Conservation (phyloP, 73 alveolate species). For the Effrenium voratum region DNA sequence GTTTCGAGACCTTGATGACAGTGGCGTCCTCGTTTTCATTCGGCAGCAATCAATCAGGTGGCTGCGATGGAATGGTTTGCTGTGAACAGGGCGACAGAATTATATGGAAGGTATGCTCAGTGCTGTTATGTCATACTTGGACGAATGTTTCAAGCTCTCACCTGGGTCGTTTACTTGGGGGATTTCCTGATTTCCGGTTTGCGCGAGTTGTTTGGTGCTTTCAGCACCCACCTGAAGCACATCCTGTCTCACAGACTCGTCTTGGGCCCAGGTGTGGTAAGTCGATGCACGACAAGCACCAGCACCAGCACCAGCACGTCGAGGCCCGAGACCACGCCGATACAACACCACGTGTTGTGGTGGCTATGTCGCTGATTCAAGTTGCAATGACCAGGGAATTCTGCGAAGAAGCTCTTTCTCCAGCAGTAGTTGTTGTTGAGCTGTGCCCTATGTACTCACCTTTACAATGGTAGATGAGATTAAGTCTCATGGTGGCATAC, state of each 20-base stretch:
- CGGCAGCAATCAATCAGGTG: too few relatives aligned
- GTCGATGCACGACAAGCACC: constrained; percentile 4
- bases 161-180: neutral
- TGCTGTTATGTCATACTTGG: neutral
- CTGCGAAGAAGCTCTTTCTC: neutral
- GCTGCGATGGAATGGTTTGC: too few relatives aligned
- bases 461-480: too few relatives aligned
- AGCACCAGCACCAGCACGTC: neutral
- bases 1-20: too few relatives aligned
- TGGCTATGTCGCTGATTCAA: neutral
- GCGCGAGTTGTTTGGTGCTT: neutral
- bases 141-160: neutral
- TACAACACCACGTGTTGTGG: neutral
- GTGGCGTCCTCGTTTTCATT: too few relatives aligned
- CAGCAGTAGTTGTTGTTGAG: neutral
- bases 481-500: too few relatives aligned
- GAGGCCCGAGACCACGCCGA: neutral
- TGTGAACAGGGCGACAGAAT: too few relatives aligned
- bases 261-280: constrained; percentile 38
- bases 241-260: too few relatives aligned
- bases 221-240: too few relatives aligned
- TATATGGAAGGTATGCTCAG: neutral
- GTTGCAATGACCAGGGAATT: neutral
- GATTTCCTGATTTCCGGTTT: neutral
- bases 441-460: neutral